Percentiles rank a stretch among this genome's conserved stretches.
Evolutionary conservation across 192 early-diverging fungal genomes (phyloP).

Genomic region (Funneliformis mosseae): DNA sequence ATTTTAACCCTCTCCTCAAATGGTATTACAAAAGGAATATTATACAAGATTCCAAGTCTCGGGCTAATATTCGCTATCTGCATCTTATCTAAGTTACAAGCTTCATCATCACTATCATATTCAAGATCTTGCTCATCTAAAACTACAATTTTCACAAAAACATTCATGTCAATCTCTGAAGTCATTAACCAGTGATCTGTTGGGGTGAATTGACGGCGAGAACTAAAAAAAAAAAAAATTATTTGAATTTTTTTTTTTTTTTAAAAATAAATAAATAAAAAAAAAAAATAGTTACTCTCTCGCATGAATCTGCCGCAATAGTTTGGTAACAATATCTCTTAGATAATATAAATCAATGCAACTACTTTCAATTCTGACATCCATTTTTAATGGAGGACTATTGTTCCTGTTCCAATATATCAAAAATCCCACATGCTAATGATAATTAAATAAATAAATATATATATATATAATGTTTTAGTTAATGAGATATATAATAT

Average conservation of each 20-base stretch:
- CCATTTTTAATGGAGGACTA: constrained; percentile 44
- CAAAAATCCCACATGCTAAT: constrained; percentile 71
- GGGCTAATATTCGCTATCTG: constrained; percentile 50
- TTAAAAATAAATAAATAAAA: not conserved
- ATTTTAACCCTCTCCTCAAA: constrained; percentile 87
- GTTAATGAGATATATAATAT: not conserved
- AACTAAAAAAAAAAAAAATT: constrained; percentile 41
- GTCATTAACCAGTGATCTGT: constrained; percentile 68
- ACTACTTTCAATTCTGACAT: constrained; percentile 32
- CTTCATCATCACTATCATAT: constrained; percentile 32
- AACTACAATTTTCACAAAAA: constrained; percentile 57
- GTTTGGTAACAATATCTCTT: constrained; percentile 60
- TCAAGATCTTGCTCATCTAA: constrained; percentile 55
- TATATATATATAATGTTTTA: not conserved
- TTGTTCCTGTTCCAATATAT: constrained; percentile 77
- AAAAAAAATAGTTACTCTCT: constrained; percentile 59
- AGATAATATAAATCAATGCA: constrained; percentile 56
- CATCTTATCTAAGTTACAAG: constrained; percentile 27
- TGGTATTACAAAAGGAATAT: constrained; percentile 91
- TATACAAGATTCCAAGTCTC: constrained; percentile 64
- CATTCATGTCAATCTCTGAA: constrained; percentile 58
- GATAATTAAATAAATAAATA: not conserved
- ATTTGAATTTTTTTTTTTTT: not conserved
- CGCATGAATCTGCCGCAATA: constrained; percentile 76
- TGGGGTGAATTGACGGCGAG: constrained; percentile 69